Base-by-base conservation (phyloP, 1,284 basidiomycete species). In the Xerocomus minutiporus region DNA sequence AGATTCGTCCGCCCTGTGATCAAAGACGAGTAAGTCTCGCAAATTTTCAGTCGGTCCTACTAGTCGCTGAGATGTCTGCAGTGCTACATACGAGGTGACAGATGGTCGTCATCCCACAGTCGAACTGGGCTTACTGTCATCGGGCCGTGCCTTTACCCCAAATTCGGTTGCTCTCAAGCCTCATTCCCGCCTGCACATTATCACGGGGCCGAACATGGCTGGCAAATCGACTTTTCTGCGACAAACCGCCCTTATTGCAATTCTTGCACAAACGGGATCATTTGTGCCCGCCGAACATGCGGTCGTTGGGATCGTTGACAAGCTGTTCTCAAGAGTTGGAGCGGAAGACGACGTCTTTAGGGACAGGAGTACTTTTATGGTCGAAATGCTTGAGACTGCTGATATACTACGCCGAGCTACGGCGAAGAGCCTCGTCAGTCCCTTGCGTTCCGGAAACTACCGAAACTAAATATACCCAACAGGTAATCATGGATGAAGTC, bases 401-500 rank as follows among this genome's bases (percentile, higher is more conserved):
- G 85, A 91, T 51, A 91, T 92, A 55, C 75, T 99, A 25, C 78
- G 81, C 25, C 81, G 86, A 31, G 93, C 96, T 2, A 95, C 93
- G 12, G 72, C 82, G 5, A 80, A 77, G 50, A 95, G 92, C 55
- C 75, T 97, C 52, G 91, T 91, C 59, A 59, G 82, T 72, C 12
- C 26, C 26, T 3, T 31, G 42, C 39, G 46, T 54, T 38, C 32
- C 20, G 8, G 40, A 13, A 25, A 44, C 26, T 20, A 13, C 36
- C n/a, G 25, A 50, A 51, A 46, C 46, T 42, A 48, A 54, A 46
- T 15, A 28, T 43, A 15, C 47, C 47, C 29, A 26, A 32, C 53
- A 92, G 91, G 90, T 97, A 17, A 94, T 97, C 59, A 95, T 97
- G 91, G 94, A 97, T 66, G 96, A 99, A 73, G 91, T 99, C 17